Conservation (phyloP, 345 rosid species). For the Brassica nigra region DNA sequence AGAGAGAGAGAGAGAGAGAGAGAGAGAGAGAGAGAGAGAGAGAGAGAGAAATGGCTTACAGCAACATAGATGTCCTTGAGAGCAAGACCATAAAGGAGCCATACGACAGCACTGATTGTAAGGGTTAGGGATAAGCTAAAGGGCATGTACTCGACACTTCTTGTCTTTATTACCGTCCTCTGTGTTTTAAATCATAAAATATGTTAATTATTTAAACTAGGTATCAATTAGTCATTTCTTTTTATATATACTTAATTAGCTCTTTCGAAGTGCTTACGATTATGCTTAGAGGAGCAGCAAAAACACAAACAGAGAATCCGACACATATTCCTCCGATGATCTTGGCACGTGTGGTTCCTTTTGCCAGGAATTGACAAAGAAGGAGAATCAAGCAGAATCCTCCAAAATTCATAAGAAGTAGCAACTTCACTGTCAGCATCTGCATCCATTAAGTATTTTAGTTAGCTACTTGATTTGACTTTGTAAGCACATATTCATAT, state of each 20-base stretch:
- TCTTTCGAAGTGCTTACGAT: constrained; percentile 43
- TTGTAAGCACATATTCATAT: background rate
- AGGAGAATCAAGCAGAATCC: constrained; percentile 52
- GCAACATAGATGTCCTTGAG: constrained; percentile 40
- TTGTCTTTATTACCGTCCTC: constrained; percentile 53
- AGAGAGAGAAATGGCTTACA: constrained; percentile 38
- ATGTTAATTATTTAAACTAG: background rate
- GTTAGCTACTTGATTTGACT: constrained; percentile 1
- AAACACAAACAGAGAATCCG: constrained; percentile 54
- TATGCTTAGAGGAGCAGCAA: constrained; percentile 65
- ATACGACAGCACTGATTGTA: constrained; percentile 51
- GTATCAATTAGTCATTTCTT: background rate
- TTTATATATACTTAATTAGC: background rate
- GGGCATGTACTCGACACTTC: constrained; percentile 76
- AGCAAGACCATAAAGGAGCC: background rate
- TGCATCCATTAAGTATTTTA: constrained; percentile 30
- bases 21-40: too few species aligned
- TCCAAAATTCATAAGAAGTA: constrained; percentile 47
- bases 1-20: too few species aligned
- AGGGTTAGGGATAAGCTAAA: constrained; percentile 55
- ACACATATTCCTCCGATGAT: constrained; percentile 62
- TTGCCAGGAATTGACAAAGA: constrained; percentile 47
- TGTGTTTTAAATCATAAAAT: background rate
- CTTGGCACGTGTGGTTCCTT: constrained; percentile 46
- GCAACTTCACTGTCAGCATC: constrained; percentile 51